Evolutionary conservation across 139 green algal species (phyloP).

Genomic region (Raphidocelis subcapitata): DNA sequence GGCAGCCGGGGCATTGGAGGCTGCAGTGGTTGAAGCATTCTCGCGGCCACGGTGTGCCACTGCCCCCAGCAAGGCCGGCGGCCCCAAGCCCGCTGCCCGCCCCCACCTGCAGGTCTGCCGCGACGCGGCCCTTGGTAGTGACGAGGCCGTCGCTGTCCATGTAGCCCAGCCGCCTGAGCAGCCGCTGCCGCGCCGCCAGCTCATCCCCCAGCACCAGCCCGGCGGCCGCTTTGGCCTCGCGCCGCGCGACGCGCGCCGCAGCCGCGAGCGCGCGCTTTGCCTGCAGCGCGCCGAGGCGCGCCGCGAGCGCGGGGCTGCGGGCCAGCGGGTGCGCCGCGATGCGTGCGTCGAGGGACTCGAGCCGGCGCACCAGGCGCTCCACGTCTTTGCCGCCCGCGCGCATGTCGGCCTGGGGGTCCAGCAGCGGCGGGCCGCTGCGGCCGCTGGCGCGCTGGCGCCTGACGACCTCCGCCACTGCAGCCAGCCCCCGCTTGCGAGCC

Average conservation of each 20-base stretch:
- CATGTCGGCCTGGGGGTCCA: conserved; percentile 78
- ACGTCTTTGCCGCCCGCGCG: conserved; percentile 42
- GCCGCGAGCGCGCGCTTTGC: neutral
- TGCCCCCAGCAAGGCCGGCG: no score
- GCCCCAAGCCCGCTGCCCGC: no score
- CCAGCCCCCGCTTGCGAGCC: conserved; percentile 24
- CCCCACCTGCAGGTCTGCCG: conserved; percentile 44
- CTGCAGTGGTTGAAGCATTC: no score
- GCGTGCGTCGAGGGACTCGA: conserved; percentile 53
- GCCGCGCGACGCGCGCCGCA: conserved; percentile 30
- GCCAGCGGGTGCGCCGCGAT: conserved; percentile 53
- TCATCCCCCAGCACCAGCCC: conserved; percentile 71
- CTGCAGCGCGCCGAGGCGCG: no score
- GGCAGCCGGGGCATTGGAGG: no score
- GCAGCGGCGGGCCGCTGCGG: conserved; percentile 43
- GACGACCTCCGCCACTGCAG: conserved; percentile 21
- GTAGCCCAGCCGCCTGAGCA: conserved; percentile 70
- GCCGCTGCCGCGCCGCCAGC: conserved; percentile 49
- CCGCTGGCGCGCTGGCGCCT: conserved; percentile 26
- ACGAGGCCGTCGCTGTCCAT: conserved; percentile 56
- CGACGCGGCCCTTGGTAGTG: conserved; percentile 60
- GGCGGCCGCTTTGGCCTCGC: conserved; percentile 50
- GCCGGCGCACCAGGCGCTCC: conserved; percentile 36
- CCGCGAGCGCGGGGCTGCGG: neutral
- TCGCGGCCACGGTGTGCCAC: no score